Evolutionary conservation across 352 stramenopile species (phyloP).

Genomic region (Pythium aquatile): DNA sequence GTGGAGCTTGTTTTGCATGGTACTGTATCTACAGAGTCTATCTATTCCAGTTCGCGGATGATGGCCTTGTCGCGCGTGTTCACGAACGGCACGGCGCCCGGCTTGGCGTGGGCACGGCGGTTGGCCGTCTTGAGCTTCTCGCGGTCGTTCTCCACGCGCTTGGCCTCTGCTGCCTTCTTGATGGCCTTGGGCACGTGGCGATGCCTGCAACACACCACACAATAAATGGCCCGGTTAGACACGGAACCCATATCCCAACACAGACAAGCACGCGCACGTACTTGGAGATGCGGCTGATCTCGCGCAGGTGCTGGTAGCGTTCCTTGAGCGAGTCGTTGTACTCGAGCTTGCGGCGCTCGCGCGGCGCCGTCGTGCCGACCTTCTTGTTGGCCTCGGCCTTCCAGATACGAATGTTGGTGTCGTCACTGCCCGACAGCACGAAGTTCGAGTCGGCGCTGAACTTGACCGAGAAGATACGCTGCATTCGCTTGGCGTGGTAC

Average conservation of each 20-base stretch:
- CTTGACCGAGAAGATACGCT: slow-evolving; percentile 91
- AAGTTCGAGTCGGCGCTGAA: slow-evolving; percentile 92
- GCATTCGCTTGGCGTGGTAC: slow-evolving; percentile 99
- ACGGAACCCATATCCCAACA: slow-evolving; percentile 8
- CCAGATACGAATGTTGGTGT: slow-evolving; percentile 99
- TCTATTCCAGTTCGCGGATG: slow-evolving; percentile 81
- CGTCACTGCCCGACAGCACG: slow-evolving; percentile 97
- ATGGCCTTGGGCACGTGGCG: slow-evolving; percentile 97
- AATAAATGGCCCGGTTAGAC: slow-evolving; percentile 12
- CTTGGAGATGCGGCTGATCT: slow-evolving; percentile 93
- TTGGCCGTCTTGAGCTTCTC: slow-evolving; percentile 88
- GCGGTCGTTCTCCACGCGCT: slow-evolving; percentile 78
- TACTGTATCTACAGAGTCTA: slow-evolving; percentile 4
- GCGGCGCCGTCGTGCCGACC: slow-evolving; percentile 86
- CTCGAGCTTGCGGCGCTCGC: slow-evolving; percentile 91
- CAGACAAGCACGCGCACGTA: slow-evolving; percentile 39
- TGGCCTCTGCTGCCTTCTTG: slow-evolving; percentile 94
- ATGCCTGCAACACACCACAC: slow-evolving; percentile 49
- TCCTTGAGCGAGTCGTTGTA: slow-evolving; percentile 98
- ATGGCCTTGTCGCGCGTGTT: slow-evolving; percentile 79
- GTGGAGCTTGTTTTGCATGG: not conserved
- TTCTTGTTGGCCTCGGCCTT: slow-evolving; percentile 95
- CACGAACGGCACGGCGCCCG: slow-evolving; percentile 64
- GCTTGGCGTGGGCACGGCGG: slow-evolving; percentile 73
- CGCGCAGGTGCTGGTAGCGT: slow-evolving; percentile 92